These are phyloP conservation scores for Brassica carinata DNA, from an alignment of 345 rosid genomes.

Conservation along the genomic window DNA sequence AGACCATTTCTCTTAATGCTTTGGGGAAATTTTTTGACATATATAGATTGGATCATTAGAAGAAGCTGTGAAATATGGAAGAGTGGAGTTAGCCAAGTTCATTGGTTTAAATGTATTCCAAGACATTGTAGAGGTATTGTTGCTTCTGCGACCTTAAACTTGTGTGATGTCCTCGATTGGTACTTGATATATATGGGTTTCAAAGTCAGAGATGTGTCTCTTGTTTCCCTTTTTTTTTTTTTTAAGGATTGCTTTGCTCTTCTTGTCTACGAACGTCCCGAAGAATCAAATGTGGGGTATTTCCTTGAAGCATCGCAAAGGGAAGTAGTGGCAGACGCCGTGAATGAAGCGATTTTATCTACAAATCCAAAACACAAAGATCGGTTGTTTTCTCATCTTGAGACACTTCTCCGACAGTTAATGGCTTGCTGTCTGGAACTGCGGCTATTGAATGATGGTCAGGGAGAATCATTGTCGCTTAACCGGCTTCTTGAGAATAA, in stretches of 20 bases:
- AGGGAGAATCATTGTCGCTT: conserved; percentile 77
- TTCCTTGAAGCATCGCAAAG: conserved; percentile 74
- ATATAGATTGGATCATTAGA: conserved; percentile 70
- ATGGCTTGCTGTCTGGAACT: conserved; percentile 69
- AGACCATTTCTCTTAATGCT: background rate
- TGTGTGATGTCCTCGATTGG: background rate
- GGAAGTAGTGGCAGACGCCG: conserved; percentile 81
- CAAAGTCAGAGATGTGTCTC: background rate
- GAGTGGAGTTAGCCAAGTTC: conserved; percentile 67
- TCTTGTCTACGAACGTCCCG: conserved; percentile 77
- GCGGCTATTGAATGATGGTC: conserved; percentile 16
- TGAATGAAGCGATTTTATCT: conserved; percentile 72
- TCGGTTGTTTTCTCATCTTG: conserved; percentile 55
- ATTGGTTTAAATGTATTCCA: conserved; percentile 52
- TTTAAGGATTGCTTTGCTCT: conserved; percentile 78
- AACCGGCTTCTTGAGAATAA: conserved; percentile 46
- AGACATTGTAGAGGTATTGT: conserved; percentile 66
- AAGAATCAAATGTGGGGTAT: conserved; percentile 64
- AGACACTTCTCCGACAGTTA: conserved; percentile 74
- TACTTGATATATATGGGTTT: background rate
- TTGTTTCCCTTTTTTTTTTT: conserved; percentile 4
- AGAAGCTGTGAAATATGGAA: conserved; percentile 81
- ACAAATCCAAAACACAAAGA: conserved; percentile 59
- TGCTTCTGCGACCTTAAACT: conserved; percentile 1
- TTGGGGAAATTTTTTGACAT: background rate